Percentiles rank a stretch among this genome's conserved stretches.
These are phyloP conservation scores for Kwoniella europaea DNA, from an alignment of 768 basidiomycete species.

Conservation along the genomic window DNA sequence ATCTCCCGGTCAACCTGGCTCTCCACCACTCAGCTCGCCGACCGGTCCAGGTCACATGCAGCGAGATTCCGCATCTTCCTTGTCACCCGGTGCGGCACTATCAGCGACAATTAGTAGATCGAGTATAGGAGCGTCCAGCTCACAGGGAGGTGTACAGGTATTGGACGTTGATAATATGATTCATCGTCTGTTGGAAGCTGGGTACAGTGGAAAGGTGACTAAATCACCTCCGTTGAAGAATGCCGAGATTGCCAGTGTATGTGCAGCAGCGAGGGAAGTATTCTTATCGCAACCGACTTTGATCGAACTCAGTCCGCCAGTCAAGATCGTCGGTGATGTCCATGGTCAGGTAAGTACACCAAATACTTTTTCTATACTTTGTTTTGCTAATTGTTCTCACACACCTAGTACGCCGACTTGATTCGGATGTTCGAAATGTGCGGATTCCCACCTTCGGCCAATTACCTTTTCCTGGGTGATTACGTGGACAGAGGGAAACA, in stretches of 20 bases:
- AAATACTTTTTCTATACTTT: neutral
- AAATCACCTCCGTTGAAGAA: constrained; percentile 91
- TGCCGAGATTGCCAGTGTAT: constrained; percentile 90
- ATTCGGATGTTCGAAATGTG: constrained; percentile 99
- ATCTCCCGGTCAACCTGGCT: constrained; percentile 34
- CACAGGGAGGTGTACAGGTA: constrained; percentile 55
- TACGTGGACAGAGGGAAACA: constrained; percentile 99
- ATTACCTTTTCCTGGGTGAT: constrained; percentile 98
- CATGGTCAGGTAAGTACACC: constrained; percentile 73
- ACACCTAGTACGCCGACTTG: constrained; percentile 78
- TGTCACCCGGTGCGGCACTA: constrained; percentile 62
- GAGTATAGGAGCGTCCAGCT: constrained; percentile 30
- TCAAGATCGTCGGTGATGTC: constrained; percentile 99
- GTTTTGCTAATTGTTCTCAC: neutral
- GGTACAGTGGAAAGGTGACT: constrained; percentile 96
- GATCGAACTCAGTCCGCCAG: constrained; percentile 94
- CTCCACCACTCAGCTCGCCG: constrained; percentile 29
- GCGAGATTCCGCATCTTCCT: constrained; percentile 29
- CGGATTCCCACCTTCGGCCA: constrained; percentile 94
- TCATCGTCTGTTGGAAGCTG: constrained; percentile 89
- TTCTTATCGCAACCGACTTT: constrained; percentile 96
- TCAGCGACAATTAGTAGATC: constrained; percentile 32
- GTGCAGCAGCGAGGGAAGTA: constrained; percentile 92
- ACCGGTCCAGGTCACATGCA: constrained; percentile 25
- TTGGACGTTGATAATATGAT: constrained; percentile 99